phyloP scores from a whole-genome alignment of 2,329 filamentous ascomycete genomes.

The Botrytis tulipae region DNA sequence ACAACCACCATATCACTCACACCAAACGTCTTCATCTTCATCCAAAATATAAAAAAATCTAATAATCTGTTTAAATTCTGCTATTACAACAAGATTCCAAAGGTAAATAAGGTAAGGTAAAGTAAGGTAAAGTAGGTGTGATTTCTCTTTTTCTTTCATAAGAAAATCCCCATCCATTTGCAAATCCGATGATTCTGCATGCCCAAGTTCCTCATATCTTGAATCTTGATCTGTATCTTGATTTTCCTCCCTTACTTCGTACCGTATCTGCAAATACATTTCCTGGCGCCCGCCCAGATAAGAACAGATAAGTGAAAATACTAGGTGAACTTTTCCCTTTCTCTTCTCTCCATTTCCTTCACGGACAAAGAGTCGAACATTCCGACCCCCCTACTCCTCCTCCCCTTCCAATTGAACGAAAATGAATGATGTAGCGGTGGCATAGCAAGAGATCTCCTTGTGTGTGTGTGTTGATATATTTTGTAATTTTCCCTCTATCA shows the following conservation, averaged over 20 bases:
- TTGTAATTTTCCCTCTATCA: slow-evolving; percentile 4
- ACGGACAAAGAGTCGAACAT: not conserved
- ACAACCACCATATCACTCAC: not conserved
- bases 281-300: not conserved
- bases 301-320: slow-evolving; percentile 4
- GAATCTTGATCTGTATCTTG: not conserved
- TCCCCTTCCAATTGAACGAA: slow-evolving; percentile 11
- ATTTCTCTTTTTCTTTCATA: not conserved
- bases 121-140: not conserved
- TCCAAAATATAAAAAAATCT: not conserved
- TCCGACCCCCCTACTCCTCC: not conserved
- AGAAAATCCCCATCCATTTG: not conserved
- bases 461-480: not conserved
- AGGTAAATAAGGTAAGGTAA: not conserved
- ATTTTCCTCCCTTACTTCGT: not conserved
- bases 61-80: not conserved
- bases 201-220: not conserved
- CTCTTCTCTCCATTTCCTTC: not conserved
- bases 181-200: not conserved
- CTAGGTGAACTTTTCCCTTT: not conserved
- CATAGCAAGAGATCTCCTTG: slow-evolving; percentile 10
- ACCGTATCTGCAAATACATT: not conserved
- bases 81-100: not conserved
- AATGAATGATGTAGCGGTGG: slow-evolving; percentile 12
- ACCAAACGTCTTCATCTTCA: not conserved